Conservation (phyloP, 176 grass and related monocot genomes). For the Aegilops umbellulata region DNA sequence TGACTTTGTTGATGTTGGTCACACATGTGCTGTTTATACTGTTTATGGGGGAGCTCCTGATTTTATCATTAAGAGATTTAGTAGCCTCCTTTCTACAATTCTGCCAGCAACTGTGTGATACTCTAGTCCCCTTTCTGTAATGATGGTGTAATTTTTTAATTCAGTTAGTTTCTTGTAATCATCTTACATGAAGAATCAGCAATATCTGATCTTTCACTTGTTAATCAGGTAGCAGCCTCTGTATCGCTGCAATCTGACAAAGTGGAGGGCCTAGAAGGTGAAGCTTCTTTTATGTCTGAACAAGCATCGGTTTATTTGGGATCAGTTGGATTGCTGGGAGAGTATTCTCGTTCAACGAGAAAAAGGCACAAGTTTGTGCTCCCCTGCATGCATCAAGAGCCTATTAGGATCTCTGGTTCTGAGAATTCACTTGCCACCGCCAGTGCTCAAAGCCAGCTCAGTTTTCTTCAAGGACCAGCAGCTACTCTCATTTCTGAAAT, state of each 20-base stretch:
- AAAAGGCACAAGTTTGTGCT: slow-evolving; percentile 43
- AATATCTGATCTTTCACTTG: not conserved
- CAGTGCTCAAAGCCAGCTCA: not conserved
- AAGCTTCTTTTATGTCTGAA: slow-evolving; percentile 82
- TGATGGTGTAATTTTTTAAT: not conserved
- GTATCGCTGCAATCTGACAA: slow-evolving; percentile 37
- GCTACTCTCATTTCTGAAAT: not conserved
- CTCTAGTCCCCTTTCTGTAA: not conserved
- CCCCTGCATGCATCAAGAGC: slow-evolving; percentile 47
- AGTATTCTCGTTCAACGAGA: slow-evolving; percentile 56
- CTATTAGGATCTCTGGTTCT: slow-evolving; percentile 23
- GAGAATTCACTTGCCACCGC: not conserved
- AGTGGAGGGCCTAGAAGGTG: slow-evolving; percentile 50
- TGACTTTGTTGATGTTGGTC: not conserved
- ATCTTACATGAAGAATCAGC: not conserved
- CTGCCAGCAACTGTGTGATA: not conserved
- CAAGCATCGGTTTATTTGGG: slow-evolving; percentile 53
- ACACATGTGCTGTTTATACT: not conserved
- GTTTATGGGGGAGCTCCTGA: not conserved
- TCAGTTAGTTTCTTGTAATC: not conserved
- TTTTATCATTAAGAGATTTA: not conserved
- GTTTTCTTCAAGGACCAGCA: slow-evolving; percentile 27
- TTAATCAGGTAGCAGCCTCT: slow-evolving; percentile 38
- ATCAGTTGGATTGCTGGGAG: slow-evolving; percentile 62
- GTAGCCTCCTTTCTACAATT: not conserved